Base-by-base conservation (phyloP, 164 flowering plant species). In the Stephania yunnanensis region DNA sequence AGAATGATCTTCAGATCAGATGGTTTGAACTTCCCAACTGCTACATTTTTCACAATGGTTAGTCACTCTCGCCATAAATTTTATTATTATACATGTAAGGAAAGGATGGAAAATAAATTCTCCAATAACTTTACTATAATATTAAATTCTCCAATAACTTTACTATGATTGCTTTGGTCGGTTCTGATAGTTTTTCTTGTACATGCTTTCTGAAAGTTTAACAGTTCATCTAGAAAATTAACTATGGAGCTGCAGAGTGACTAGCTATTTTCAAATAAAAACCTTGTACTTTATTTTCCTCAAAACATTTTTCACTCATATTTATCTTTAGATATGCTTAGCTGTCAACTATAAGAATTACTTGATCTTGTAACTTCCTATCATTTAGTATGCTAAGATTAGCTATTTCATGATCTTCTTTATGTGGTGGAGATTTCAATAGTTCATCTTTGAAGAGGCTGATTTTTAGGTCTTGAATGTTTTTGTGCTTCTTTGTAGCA, bases 1-100 rank as follows among this genome's bases (percentile, higher is more conserved):
- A 90, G 81, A 80, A 92, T 83, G 99, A 95, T 73, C 85, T 82
- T 71, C 86, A 83, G 61, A 93, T 95, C 73, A 87, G 80, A 86
- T 95, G 99, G 99, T 95, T 95, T 77, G 98, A 95, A 84, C 97
- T 95, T 81, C 98, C 99, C 74, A 95, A 91, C 78, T 95, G 99
- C 83, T 95, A 87, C 85, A 91, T 95, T 80, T 95, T 95, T 82
- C 99, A 95, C 71, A 93, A 93, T 81, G 98, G 99, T 95, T 76
- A 45, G 89, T 30, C 53, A 11, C 73, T 79, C 52, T 29, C 42
- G 63, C 46, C 20, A 12, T 19, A 17, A 25, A 1, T 50, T 4
- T 61, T 7, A 61, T 10, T 61, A 5, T 17, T n/a, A 19, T 3
- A n/a, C 66, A 61, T 12, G 20, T 22, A 20, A 9, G 46, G 17